These are phyloP conservation scores for Ulmus americana DNA, from an alignment of 331 rosid species.

Conservation along the genomic window DNA sequence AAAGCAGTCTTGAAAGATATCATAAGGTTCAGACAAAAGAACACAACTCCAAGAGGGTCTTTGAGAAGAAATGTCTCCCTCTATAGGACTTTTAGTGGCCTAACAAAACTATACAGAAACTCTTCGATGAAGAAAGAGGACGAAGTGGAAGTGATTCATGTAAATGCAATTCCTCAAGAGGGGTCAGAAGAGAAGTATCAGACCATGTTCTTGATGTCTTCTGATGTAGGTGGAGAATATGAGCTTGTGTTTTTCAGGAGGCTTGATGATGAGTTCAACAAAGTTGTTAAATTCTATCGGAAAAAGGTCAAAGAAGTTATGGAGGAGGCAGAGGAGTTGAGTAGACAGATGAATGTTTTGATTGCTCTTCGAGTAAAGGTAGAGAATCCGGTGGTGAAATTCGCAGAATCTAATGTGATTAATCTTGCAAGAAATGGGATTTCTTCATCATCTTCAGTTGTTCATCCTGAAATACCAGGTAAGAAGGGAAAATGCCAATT, in stretches of 20 bases:
- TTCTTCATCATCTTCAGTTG: conserved; percentile 18
- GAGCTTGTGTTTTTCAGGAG: conserved; percentile 46
- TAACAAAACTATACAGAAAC: conserved; percentile 28
- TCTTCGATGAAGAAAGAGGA: conserved; percentile 38
- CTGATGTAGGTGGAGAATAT: conserved; percentile 37
- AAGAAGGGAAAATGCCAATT: neutral
- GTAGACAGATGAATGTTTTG: conserved; percentile 60
- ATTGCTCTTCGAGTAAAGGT: conserved; percentile 62
- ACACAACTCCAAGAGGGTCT: conserved; percentile 22
- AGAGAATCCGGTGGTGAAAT: conserved; percentile 32
- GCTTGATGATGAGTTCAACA: conserved; percentile 67
- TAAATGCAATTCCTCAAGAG: conserved; percentile 24
- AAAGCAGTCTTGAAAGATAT: conserved; percentile 44
- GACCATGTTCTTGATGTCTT: conserved; percentile 41
- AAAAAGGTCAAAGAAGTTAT: conserved; percentile 38
- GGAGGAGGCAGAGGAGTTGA: conserved; percentile 60
- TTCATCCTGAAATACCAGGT: conserved; percentile 30
- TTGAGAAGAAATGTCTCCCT: conserved; percentile 48
- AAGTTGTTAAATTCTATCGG: conserved; percentile 50
- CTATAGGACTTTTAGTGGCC: conserved; percentile 69
- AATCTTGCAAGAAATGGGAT: conserved; percentile 17
- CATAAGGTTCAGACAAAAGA: conserved; percentile 13
- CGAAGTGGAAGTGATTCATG: conserved; percentile 35
- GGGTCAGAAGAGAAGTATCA: conserved; percentile 35
- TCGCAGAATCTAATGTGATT: conserved; percentile 4